Conservation (phyloP, 2,329 filamentous ascomycete species). For the Aspergillus quadricinctus region DNA sequence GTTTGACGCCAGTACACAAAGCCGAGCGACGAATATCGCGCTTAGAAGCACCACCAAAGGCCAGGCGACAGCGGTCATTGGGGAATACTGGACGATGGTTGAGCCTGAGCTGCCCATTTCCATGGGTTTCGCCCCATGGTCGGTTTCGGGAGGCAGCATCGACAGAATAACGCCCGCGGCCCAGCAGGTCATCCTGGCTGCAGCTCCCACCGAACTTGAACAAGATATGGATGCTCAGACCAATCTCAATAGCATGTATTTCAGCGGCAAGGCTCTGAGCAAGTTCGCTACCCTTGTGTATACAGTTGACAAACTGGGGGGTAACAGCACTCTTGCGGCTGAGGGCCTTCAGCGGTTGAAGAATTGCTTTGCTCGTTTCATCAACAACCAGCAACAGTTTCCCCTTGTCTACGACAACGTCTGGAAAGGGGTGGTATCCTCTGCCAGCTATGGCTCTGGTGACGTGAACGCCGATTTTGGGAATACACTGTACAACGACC, state of each 20-base stretch:
- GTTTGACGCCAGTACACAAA: conserved; percentile 58
- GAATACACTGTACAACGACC: conserved; percentile 70
- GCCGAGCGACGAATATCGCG: conserved; percentile 50
- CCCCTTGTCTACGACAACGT: conserved; percentile 53
- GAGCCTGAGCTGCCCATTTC: conserved; percentile 67
- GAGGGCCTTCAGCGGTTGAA: conserved; percentile 61
- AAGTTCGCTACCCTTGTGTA: conserved; percentile 71
- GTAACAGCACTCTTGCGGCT: conserved; percentile 54
- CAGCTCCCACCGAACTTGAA: conserved; percentile 67
- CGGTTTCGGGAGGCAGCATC: conserved; percentile 43
- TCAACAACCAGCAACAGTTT: conserved; percentile 62
- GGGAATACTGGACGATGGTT: conserved; percentile 70
- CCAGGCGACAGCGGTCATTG: conserved; percentile 65
- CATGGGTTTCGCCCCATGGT: conserved; percentile 79
- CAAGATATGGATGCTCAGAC: conserved; percentile 71
- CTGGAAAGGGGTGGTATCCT: conserved; percentile 80
- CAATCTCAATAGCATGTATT: conserved; percentile 85
- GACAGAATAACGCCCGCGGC: conserved; percentile 44
- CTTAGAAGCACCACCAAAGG: conserved; percentile 85
- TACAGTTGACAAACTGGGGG: conserved; percentile 59
- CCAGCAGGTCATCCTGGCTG: conserved; percentile 55
- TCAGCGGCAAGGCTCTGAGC: conserved; percentile 76
- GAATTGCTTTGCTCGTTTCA: conserved; percentile 61
- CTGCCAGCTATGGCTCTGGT: conserved; percentile 64
- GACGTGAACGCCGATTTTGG: conserved; percentile 77